phyloP scores from a whole-genome alignment of 2,329 filamentous ascomycete species.

The Geosmithia putterillii region DNA sequence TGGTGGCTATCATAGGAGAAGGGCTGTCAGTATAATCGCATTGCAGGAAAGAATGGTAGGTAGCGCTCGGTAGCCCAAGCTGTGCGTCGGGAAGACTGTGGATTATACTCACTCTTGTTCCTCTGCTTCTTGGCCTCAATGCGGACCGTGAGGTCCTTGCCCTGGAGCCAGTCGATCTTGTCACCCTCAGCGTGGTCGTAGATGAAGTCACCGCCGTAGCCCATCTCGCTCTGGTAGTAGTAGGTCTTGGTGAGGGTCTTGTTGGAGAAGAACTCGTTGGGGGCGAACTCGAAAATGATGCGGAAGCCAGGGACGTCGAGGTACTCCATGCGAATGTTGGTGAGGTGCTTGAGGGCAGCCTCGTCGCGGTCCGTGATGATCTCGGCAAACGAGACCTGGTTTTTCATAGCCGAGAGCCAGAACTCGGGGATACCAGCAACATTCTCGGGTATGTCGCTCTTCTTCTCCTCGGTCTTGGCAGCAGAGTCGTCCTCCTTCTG shows the following conservation, averaged over 20 bases:
- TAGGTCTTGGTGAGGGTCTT: slow-evolving; percentile 97
- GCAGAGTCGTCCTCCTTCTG: slow-evolving; percentile 31
- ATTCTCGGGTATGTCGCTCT: slow-evolving; percentile 40
- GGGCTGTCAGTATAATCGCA: not conserved
- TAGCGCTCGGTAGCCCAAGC: slow-evolving; percentile 22
- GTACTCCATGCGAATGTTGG: slow-evolving; percentile 97
- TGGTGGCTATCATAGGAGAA: slow-evolving; percentile 54
- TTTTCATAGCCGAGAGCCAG: slow-evolving; percentile 99
- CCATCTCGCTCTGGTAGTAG: slow-evolving; percentile 97
- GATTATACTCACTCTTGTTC: slow-evolving; percentile 80
- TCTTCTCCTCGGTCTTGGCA: slow-evolving; percentile 41
- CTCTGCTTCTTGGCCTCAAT: slow-evolving; percentile 99
- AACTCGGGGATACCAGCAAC: slow-evolving; percentile 90
- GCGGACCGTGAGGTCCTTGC: slow-evolving; percentile 86
- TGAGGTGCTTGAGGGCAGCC: slow-evolving; percentile 77
- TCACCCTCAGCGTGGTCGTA: slow-evolving; percentile 98
- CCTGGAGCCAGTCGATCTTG: slow-evolving; percentile 92
- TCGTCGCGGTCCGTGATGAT: slow-evolving; percentile 99
- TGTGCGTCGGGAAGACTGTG: no score
- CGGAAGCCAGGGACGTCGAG: slow-evolving; percentile 97
- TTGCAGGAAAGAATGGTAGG: not conserved
- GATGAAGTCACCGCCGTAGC: slow-evolving; percentile 98
- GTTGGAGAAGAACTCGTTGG: slow-evolving; percentile 96
- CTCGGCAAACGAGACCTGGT: slow-evolving; percentile 91
- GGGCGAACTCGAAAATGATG: slow-evolving; percentile 90